phyloP scores from a whole-genome alignment of 306 rosid species.

The Rubus idaeus region DNA sequence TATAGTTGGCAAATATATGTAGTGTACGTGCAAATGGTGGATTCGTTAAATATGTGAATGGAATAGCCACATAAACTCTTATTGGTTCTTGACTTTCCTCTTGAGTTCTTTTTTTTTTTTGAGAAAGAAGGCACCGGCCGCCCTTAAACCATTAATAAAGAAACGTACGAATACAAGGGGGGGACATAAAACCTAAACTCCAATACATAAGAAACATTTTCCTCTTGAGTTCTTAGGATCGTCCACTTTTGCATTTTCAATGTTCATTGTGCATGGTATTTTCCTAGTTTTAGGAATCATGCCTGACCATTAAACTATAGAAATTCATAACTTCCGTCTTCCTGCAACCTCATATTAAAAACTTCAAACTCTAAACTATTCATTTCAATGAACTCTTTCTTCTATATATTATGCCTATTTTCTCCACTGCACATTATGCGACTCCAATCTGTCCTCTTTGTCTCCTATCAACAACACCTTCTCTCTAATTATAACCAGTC shows the following conservation, averaged over 20 bases:
- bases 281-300: background rate
- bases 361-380: too few species aligned
- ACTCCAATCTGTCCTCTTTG: background rate
- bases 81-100: background rate
- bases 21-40: background rate
- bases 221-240: constrained; percentile 5
- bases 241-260: background rate
- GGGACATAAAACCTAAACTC: too few species aligned
- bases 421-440: background rate
- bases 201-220: too few species aligned
- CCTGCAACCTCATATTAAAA: too few species aligned
- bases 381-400: background rate
- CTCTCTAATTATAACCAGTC: background rate
- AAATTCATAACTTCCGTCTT: too few species aligned
- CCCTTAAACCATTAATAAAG: too few species aligned
- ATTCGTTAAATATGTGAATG: background rate
- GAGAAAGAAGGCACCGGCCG: too few species aligned
- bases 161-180: too few species aligned
- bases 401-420: background rate
- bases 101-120: constrained; percentile 7
- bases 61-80: background rate
- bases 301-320: constrained; percentile 9
- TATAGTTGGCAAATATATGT: background rate
- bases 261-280: background rate
- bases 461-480: background rate